A percentile compares a stretch with the other conserved stretches of the same genome.
Conservation (phyloP, 1,284 basidiomycete genomes). For the Porodaedalea pini region DNA sequence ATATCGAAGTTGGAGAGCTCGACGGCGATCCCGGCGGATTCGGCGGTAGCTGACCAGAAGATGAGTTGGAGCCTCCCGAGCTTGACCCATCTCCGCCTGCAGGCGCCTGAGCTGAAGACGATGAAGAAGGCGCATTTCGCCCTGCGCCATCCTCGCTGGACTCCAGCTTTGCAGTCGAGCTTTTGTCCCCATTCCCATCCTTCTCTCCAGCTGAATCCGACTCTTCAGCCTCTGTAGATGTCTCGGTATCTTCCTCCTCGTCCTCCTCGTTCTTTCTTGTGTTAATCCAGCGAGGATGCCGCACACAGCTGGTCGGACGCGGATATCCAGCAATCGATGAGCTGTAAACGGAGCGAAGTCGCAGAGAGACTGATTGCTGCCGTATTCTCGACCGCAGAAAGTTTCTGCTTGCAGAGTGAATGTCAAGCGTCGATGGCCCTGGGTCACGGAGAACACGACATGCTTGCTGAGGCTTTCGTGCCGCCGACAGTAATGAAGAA, state of each 20-base stretch:
- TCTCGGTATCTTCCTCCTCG: conserved; percentile 11
- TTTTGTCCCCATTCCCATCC: neutral
- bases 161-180: conserved; percentile 21
- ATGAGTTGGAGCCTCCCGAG: conserved; percentile 23
- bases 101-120: conserved; percentile 28
- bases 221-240: conserved; percentile 16
- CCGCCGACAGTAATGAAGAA: conserved; percentile 5
- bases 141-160: conserved; percentile 22
- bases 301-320: conserved; percentile 24
- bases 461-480: conserved; percentile 6
- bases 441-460: conserved; percentile 19
- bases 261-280: conserved; percentile 14
- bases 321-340: conserved; percentile 15
- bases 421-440: conserved; percentile 9
- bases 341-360: conserved; percentile 17
- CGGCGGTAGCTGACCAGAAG: conserved; percentile 23
- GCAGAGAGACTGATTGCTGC: neutral
- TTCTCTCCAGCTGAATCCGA: conserved; percentile 13
- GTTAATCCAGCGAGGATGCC: conserved; percentile 33
- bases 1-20: conserved; percentile 53
- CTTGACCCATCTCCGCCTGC: conserved; percentile 22
- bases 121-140: conserved; percentile 24
- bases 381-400: neutral
- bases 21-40: conserved; percentile 29
- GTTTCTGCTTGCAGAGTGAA: neutral